Evolutionary conservation across 2,329 filamentous ascomycete species (phyloP).

Genomic region (Graphilbum ipis-grandicollis): DNA sequence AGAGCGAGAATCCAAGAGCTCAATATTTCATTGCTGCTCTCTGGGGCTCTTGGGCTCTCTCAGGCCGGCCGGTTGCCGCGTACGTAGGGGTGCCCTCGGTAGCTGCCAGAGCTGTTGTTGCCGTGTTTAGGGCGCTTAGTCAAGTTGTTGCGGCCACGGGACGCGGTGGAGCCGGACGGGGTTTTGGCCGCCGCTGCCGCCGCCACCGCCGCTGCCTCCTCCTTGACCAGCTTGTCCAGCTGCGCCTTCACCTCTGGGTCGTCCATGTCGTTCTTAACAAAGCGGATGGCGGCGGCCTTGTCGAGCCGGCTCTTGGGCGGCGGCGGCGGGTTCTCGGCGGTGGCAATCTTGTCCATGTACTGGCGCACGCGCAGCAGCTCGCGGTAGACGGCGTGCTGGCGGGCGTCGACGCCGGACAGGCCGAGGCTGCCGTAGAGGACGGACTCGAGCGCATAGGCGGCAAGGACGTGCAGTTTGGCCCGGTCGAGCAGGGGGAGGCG

Average conservation of each 20-base stretch:
- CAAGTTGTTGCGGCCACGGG: not conserved
- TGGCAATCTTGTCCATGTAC: slow-evolving; percentile 86
- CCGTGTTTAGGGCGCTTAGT: not conserved
- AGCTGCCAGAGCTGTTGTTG: not conserved
- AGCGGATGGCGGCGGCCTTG: slow-evolving; percentile 60
- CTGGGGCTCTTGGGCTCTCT: too few species aligned
- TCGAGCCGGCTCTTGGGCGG: slow-evolving; percentile 34
- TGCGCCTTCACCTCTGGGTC: slow-evolving; percentile 32
- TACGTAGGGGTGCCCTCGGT: not conserved
- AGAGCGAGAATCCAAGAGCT: too few species aligned
- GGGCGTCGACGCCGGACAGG: slow-evolving; percentile 65
- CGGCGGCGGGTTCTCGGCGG: slow-evolving; percentile 43
- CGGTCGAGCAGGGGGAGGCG: slow-evolving; percentile 54
- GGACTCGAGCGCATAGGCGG: slow-evolving; percentile 80
- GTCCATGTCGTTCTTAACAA: slow-evolving; percentile 64
- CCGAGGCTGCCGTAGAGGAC: slow-evolving; percentile 69
- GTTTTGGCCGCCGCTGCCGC: not conserved
- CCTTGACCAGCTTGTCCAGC: slow-evolving; percentile 15
- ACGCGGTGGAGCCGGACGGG: not conserved
- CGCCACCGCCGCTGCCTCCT: not conserved
- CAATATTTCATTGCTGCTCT: too few species aligned
- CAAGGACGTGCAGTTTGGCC: slow-evolving; percentile 80
- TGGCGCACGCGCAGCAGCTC: slow-evolving; percentile 77
- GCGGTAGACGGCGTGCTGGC: slow-evolving; percentile 65
- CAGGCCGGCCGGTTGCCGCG: not conserved